Evolutionary conservation across 805 yeast species (phyloP).

Genomic region (Yamadazyma sp.): DNA sequence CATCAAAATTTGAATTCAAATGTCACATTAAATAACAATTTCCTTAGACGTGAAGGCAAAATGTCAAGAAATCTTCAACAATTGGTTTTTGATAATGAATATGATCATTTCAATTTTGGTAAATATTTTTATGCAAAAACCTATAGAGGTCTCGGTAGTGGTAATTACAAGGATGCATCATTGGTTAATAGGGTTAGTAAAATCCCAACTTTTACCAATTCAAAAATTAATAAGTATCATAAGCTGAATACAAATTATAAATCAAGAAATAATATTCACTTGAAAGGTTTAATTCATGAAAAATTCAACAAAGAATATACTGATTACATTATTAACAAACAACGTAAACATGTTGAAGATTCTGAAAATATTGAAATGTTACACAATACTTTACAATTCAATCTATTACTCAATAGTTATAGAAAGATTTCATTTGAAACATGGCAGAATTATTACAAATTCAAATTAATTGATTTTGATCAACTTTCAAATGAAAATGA

Average conservation of each 20-base stretch:
- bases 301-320: constrained; percentile 28
- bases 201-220: constrained; percentile 17
- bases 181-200: constrained; percentile 37
- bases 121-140: constrained; percentile 40
- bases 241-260: constrained; percentile 17
- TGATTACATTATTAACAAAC: constrained; percentile 25
- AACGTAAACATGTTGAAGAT: constrained; percentile 33
- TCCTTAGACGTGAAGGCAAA: constrained; percentile 15
- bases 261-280: constrained; percentile 19
- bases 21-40: constrained; percentile 3
- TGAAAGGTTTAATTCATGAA: constrained; percentile 39
- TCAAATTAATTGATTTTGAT: constrained; percentile 38
- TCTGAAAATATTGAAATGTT: constrained; percentile 39
- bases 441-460: constrained; percentile 37
- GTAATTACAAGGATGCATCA: constrained; percentile 44
- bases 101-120: constrained; percentile 30
- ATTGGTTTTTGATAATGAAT: constrained; percentile 32
- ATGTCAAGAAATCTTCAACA: constrained; percentile 34
- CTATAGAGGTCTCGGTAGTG: constrained; percentile 45
- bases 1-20: constrained; percentile 1
- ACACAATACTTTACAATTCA: constrained; percentile 41
- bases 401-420: constrained; percentile 36
- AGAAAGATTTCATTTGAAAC: constrained; percentile 37
- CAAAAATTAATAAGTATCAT: constrained; percentile 15
- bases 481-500: constrained; percentile 18